Conservation (phyloP, 768 basidiomycete species). For the Hebeloma cylindrosporum region DNA sequence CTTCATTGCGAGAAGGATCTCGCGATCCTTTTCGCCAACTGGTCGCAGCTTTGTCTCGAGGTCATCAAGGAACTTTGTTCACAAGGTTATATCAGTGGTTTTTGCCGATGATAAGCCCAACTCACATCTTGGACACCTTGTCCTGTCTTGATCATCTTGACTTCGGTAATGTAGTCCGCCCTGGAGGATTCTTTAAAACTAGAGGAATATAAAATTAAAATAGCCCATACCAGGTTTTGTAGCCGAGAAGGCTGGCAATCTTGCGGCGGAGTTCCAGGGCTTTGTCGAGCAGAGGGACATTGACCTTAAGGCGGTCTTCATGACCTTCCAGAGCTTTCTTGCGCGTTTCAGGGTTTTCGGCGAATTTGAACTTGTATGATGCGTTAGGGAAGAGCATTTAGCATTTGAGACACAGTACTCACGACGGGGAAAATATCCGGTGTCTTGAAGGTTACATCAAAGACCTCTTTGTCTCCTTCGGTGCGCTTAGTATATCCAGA, state of each 20-base stretch:
- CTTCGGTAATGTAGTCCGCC: constrained; percentile 83
- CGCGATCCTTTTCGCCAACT: constrained; percentile 65
- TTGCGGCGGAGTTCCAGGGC: constrained; percentile 69
- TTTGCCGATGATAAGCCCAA: constrained; percentile 4
- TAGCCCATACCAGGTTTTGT: constrained; percentile 58
- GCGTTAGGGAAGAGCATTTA: not conserved
- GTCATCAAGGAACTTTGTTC: constrained; percentile 68
- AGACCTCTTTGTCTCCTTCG: constrained; percentile 56
- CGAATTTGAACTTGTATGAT: constrained; percentile 69
- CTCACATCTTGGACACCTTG: constrained; percentile 57
- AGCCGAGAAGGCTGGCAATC: constrained; percentile 67
- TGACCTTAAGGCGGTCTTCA: constrained; percentile 67
- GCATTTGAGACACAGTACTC: constrained; percentile 20
- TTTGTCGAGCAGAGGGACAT: constrained; percentile 68
- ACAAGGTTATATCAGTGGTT: constrained; percentile 2
- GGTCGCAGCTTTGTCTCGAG: constrained; percentile 73
- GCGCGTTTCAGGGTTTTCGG: constrained; percentile 68
- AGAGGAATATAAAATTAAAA: not conserved
- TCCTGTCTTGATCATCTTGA: constrained; percentile 81
- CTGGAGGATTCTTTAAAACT: constrained; percentile 19
- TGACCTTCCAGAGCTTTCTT: constrained; percentile 62
- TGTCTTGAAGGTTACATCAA: constrained; percentile 78
- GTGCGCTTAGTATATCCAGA: constrained; percentile 72
- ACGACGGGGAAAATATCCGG: constrained; percentile 82
- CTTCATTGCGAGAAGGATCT: constrained; percentile 70